Evolutionary conservation across 2,329 filamentous ascomycete species (phyloP).

Genomic region (Colletotrichum sp.): DNA sequence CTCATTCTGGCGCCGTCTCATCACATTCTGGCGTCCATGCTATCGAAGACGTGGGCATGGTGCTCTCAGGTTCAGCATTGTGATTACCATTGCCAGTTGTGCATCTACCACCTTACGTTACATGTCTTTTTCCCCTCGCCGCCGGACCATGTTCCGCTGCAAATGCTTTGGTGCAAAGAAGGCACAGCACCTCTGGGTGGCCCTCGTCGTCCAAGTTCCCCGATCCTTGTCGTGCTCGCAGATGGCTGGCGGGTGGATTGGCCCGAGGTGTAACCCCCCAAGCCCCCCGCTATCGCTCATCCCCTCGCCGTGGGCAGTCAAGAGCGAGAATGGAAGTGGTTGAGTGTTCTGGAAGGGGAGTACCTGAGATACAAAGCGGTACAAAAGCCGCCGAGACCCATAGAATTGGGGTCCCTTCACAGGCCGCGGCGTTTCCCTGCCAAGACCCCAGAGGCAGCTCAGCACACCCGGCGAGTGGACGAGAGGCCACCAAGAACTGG

Average conservation of each 20-base stretch:
- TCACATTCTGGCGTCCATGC: background rate
- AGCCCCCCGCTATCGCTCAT: background rate
- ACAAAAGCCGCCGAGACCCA: background rate
- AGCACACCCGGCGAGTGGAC: background rate
- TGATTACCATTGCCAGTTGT: background rate
- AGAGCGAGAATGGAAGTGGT: background rate
- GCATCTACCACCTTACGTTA: background rate
- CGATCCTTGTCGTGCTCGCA: background rate
- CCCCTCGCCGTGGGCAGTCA: background rate
- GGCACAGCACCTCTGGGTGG: background rate
- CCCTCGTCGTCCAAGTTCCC: background rate
- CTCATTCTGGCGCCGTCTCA: background rate
- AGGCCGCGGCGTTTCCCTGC: conserved; percentile 6
- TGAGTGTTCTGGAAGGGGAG: background rate
- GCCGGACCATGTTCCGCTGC: background rate
- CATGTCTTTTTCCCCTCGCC: background rate
- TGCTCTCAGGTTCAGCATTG: background rate
- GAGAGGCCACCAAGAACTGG: background rate
- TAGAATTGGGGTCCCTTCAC: background rate
- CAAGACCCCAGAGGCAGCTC: conserved; percentile 2
- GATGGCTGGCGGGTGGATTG: background rate
- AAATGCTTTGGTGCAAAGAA: background rate
- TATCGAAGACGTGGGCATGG: background rate
- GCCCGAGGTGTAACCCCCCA: background rate
- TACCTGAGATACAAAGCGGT: background rate